Base-by-base conservation (phyloP, 208 protist species). In the Trypanosoma avium region DNA sequence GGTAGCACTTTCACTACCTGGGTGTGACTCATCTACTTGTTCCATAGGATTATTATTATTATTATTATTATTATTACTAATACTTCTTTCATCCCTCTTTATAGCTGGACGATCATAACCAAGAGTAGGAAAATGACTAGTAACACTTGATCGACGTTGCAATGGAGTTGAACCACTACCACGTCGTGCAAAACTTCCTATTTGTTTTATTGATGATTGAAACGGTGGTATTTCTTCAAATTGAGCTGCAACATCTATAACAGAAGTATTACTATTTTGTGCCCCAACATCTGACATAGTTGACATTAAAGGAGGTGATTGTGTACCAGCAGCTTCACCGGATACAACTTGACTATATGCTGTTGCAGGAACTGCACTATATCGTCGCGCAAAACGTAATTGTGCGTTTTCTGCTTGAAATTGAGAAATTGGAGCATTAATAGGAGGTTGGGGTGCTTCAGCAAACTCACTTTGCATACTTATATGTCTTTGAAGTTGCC, bases 401-500 rank as follows among this genome's bases (percentile, higher is more conserved):
- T 86, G 88, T 5, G 82, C 77, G 24, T 75, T 77, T 47, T 88
- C 68, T 21, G 43, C 43, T 38, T 61, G 72, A 45, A 61, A 67
- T 56, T 54, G 75, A 17, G 56, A 70, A 63, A 66, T 65, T 30
- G 49, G 53, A 30, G 64, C 67, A 36, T 35, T 62, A 38, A 47
- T 27, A 52, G 56, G 61, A 40, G 21, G 52, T 42, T 21, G 55
- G 29, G 21, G 65, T 63, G 67, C 38, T 35, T 79, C 47, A 64
- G 32, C 54, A 65, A 70, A 69, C 22, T 46, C 50, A 54, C 15
- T 54, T 54, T 40, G 55, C 19, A 57, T 52, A 47, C 52, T 64
- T 42, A 66, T 77, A 65, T 87, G 81, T 42, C 86, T 79, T 59
- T 90, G 77, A 24, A 95, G 71, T 54, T 81, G 82, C 33, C 86